phyloP scores from a whole-genome alignment of 108 stramenopile genomes.

The Nannochloropsis salina region DNA sequence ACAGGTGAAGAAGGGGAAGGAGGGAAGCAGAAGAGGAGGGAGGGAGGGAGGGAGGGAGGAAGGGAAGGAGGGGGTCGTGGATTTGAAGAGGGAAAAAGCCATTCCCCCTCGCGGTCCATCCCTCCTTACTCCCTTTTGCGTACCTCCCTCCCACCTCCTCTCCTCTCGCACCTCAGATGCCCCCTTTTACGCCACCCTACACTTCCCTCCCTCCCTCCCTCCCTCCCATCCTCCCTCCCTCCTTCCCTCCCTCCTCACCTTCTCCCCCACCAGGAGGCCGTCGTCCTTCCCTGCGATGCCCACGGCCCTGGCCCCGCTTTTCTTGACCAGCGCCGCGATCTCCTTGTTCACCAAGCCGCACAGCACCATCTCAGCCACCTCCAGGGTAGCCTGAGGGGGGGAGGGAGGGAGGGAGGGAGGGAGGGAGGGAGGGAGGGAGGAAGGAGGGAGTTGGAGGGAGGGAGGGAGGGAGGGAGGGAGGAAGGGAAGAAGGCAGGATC shows the following conservation, averaged over 20 bases:
- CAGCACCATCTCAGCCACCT: constrained; percentile 95
- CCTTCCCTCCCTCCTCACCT: constrained; percentile 65
- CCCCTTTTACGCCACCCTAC: background rate
- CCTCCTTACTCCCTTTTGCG: background rate
- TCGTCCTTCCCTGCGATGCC: constrained; percentile 85
- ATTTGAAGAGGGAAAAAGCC: background rate
- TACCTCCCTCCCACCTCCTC: constrained; percentile 24
- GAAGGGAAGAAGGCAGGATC: too few species aligned
- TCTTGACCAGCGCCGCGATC: constrained; percentile 67
- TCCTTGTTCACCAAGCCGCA: constrained; percentile 86
- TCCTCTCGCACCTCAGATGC: too few species aligned
- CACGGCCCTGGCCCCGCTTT: constrained; percentile 73
- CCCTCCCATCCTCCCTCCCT: background rate
- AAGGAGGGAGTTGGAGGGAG: too few species aligned
- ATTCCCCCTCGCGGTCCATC: background rate
- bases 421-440: too few species aligned
- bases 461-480: too few species aligned
- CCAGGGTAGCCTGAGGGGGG: too few species aligned
- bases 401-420: too few species aligned
- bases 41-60: constrained; percentile 19
- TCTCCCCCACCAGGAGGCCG: constrained; percentile 43
- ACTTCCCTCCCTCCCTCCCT: constrained; percentile 54
- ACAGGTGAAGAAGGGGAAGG: background rate
- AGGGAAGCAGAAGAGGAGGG: background rate
- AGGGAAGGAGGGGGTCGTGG: background rate